phyloP scores from a whole-genome alignment of 2,329 filamentous ascomycete genomes.

The Pseudogymnoascus pannorum region DNA sequence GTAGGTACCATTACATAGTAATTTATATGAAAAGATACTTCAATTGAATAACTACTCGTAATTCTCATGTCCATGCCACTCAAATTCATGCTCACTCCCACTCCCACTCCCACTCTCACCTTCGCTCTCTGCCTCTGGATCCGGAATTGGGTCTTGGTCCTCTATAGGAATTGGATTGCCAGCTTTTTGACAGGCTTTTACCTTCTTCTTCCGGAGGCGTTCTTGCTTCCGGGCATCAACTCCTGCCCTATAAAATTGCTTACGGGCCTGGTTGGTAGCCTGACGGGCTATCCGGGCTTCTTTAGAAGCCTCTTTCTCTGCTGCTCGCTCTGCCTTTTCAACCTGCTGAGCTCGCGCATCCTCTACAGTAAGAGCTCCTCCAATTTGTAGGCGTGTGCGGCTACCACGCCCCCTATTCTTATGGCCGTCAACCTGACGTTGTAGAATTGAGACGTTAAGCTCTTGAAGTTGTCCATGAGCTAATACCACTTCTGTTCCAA shows the following conservation, averaged over 20 bases:
- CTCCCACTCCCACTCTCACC: background rate
- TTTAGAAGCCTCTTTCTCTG: background rate
- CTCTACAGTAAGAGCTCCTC: background rate
- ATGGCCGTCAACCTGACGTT: background rate
- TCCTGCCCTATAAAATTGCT: background rate
- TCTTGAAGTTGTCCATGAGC: no score
- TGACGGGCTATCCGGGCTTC: background rate
- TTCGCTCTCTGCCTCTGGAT: background rate
- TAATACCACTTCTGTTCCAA: no score
- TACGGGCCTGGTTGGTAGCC: background rate
- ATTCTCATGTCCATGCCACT: background rate
- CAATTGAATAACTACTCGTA: background rate
- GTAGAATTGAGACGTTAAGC: background rate
- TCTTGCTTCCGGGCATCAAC: background rate
- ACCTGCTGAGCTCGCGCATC: background rate
- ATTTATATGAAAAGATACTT: background rate
- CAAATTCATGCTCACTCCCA: no score
- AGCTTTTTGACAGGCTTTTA: background rate
- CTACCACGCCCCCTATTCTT: background rate
- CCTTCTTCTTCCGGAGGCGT: background rate
- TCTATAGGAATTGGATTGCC: background rate
- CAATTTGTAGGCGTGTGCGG: background rate
- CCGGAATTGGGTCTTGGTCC: background rate
- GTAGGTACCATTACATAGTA: background rate
- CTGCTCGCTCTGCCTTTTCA: background rate